Evolutionary conservation across 352 stramenopile species (phyloP).

Genomic region (Phytophthora fragariae): DNA sequence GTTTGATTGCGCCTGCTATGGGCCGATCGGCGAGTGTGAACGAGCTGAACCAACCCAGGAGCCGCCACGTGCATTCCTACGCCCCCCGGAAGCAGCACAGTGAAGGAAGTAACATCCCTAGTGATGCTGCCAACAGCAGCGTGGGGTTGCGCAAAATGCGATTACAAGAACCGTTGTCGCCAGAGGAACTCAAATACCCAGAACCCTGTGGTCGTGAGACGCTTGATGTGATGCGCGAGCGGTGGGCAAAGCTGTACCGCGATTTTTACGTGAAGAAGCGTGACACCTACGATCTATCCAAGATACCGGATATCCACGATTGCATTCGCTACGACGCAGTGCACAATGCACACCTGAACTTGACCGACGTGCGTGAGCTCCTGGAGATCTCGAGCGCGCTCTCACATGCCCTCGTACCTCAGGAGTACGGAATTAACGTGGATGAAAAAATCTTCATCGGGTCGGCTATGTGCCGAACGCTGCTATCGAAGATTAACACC

Average conservation of each 20-base stretch:
- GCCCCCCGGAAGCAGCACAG: slow-evolving; percentile 47
- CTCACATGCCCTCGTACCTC: slow-evolving; percentile 87
- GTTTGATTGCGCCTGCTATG: slow-evolving; percentile 44
- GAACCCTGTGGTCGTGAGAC: slow-evolving; percentile 87
- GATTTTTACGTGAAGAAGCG: slow-evolving; percentile 96
- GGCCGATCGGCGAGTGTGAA: slow-evolving; percentile 77
- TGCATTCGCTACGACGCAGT: slow-evolving; percentile 98
- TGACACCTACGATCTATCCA: slow-evolving; percentile 94
- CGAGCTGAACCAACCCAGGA: slow-evolving; percentile 50
- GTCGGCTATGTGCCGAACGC: slow-evolving; percentile 86
- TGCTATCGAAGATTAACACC: slow-evolving; percentile 90
- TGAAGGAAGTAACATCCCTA: slow-evolving; percentile 44
- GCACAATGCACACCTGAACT: slow-evolving; percentile 96
- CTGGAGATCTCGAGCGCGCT: slow-evolving; percentile 95
- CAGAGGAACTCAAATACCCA: slow-evolving; percentile 74
- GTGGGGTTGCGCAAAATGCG: slow-evolving; percentile 38
- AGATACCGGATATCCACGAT: slow-evolving; percentile 99
- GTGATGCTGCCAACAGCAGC: slow-evolving; percentile 45
- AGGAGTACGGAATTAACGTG: slow-evolving; percentile 91
- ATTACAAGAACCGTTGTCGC: slow-evolving; percentile 40
- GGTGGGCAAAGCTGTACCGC: slow-evolving; percentile 94
- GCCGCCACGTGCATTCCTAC: slow-evolving; percentile 71
- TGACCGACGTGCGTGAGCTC: slow-evolving; percentile 94
- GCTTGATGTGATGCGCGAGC: slow-evolving; percentile 89
- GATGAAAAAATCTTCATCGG: slow-evolving; percentile 90